phyloP scores from a whole-genome alignment of 106 monocot genomes.

The Dendrobium officinale region DNA sequence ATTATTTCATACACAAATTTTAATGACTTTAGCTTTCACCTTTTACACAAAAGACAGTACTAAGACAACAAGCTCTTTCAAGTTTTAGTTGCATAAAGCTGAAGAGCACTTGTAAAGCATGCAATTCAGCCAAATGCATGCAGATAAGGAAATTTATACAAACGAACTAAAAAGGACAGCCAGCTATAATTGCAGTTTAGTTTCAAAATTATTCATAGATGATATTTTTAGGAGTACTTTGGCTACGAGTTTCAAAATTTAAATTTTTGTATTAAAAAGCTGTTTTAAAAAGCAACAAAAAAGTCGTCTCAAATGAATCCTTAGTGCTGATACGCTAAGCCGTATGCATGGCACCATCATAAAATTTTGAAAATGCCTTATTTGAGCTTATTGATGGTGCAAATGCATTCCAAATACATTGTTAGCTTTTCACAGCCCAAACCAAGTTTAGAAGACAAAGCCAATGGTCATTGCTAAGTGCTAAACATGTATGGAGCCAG shows the following conservation, averaged over 20 bases:
- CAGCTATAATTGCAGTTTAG: background rate
- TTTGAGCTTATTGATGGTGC: background rate
- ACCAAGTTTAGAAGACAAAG: background rate
- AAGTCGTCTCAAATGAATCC: too few relatives aligned
- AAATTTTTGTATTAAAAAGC: too few relatives aligned
- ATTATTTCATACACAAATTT: too few relatives aligned
- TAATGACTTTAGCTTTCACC: too few relatives aligned
- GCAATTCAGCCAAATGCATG: background rate
- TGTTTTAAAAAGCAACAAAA: too few relatives aligned
- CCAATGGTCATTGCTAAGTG: background rate
- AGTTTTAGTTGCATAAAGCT: background rate
- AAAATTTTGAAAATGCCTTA: background rate
- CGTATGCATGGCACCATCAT: background rate
- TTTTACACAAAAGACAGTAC: too few relatives aligned
- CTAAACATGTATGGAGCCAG: too few relatives aligned
- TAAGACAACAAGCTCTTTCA: background rate
- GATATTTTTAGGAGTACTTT: background rate
- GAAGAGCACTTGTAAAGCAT: background rate
- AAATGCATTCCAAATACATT: background rate
- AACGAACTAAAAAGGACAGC: background rate
- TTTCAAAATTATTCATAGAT: background rate
- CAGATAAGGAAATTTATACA: background rate
- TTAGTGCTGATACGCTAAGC: background rate
- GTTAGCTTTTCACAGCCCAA: background rate
- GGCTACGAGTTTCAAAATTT: too few relatives aligned